Base-by-base conservation (phyloP, 2,329 filamentous ascomycete species). In the Colletotrichum godetiae region DNA sequence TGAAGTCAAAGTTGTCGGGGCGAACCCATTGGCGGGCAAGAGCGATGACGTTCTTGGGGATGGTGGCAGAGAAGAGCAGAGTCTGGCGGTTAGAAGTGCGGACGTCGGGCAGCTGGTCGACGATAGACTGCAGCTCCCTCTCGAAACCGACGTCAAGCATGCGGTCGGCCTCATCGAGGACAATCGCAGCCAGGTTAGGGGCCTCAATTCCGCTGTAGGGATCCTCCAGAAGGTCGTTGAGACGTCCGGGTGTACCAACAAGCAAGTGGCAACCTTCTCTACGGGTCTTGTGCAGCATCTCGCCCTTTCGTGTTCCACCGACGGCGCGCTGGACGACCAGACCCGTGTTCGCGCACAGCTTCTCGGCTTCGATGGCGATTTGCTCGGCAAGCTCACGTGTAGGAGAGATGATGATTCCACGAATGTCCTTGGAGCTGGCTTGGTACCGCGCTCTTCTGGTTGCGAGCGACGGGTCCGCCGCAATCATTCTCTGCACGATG, bases 131-230 rank as follows among this genome's bases (percentile, higher is more conserved):
- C 63, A 96, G 88, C 68, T 92, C 92, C 46, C 86, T 86, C 69
- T 92, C 87, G 78, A 96, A 96, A 2, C 94, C 97, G 87, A 97
- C 97, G 86, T 99, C 97, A 81, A 99, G 90, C 94, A 99, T 98
- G 78, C 97, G 94, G 84, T 99, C 97, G 78, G 97, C 97, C 88
- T 99, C 97, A 78, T 99, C 97, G 59, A 99, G 92, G 76, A 98
- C 95, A 58, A 99, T 88, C 77, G 97, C 97, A 81, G 95, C 93
- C 86, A 98, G 92, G 82, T 94, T 95, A 82, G 80, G 95, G 82
- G 94, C 93, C 27, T 86, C 85, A 52, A 97, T 89, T 29, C 90
- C 88, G 69, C 87, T 90, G 68, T 81, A 79, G 0, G 86, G 83
- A 78, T 97, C 94, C 3, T 88, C 88, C 31, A 98, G 87, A 52